Evolutionary conservation across 2,329 filamentous ascomycete genomes (phyloP), one percentile per base, ranked within the genome.

Genomic region (Helotiales sp.): DNA sequence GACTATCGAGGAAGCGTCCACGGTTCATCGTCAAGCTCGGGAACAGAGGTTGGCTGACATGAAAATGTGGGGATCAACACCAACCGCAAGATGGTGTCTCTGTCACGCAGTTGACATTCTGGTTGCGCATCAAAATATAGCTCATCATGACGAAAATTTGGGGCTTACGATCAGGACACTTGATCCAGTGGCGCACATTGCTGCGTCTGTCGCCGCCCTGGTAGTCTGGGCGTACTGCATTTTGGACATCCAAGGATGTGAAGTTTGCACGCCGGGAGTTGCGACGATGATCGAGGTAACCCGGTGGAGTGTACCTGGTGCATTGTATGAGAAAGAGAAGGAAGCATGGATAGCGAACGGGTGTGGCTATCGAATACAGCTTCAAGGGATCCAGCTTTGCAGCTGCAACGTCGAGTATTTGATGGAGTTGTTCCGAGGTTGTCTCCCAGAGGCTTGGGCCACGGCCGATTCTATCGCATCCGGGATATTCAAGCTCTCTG

Each of bases 161-260:
- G 57, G 55, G 1, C 55, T 68, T 8, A 47, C 63, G 6, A 55
- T 66, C 10, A 52, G 65, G 32, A 6, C 66, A 3, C 30, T 77
- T 6, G 78, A 82, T 22, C 79, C 80, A 0, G 71, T 81, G 11
- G 70, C 76, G 0, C 77, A 79, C 40, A 73, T 80, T 0, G 74
- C 79, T 1, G 64, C 79, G 0, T 75, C 77, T 0, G 75, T 74
- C 0, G 75, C 75, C 2, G 77, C 78, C 0, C 64, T 79, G 2
- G 73, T 81, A 1, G 69, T 80, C 0, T 81, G 79, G 79, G 74
- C 77, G 0, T 81, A 79, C 74, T 75, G 77, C 13, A 73, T 71
- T 17, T 77, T 77, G 37, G 71, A 74, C 2, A 67, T 74, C 10
- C 54, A 71, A 15, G 62, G 75, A 1, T 81, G 79, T 40, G 71